Conservation (phyloP, 1,139 yeast species). For the Scheffersomyces parashehatae region DNA sequence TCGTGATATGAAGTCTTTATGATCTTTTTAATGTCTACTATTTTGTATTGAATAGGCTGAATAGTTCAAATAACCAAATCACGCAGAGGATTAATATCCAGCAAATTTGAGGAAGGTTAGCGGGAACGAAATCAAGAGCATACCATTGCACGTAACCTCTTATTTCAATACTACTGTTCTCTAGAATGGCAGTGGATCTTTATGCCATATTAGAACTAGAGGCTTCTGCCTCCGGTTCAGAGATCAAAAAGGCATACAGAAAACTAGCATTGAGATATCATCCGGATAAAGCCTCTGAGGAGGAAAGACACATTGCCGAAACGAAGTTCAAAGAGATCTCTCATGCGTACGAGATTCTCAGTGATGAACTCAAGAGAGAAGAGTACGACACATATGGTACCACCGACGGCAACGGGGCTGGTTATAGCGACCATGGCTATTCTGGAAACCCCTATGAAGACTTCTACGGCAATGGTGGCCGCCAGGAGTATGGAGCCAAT, state of each 20-base stretch:
- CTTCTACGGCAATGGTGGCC: slow-evolving; percentile 30
- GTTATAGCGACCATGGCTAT: slow-evolving; percentile 16
- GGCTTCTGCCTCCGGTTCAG: slow-evolving; percentile 58
- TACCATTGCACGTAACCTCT: background rate
- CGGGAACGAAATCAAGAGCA: too few relatives aligned
- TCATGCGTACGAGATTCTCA: slow-evolving; percentile 74
- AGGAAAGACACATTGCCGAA: slow-evolving; percentile 67
- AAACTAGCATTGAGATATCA: slow-evolving; percentile 72
- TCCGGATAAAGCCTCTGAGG: slow-evolving; percentile 78
- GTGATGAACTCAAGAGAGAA: slow-evolving; percentile 59
- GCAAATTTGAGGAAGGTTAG: too few relatives aligned
- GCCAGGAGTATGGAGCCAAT: slow-evolving; percentile 51
- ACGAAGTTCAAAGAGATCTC: slow-evolving; percentile 71
- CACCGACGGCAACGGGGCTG: slow-evolving; percentile 31
- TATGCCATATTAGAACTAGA: slow-evolving; percentile 73
- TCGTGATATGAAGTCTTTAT: too few relatives aligned
- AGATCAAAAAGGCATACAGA: slow-evolving; percentile 76
- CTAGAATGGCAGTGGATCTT: slow-evolving; percentile 29
- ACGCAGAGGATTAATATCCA: too few relatives aligned
- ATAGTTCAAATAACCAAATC: too few relatives aligned
- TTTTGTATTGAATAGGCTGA: too few relatives aligned
- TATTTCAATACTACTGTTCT: background rate
- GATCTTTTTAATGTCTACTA: too few relatives aligned
- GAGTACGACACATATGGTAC: slow-evolving; percentile 62
- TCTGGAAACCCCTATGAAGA: slow-evolving; percentile 45